Percentiles rank a stretch among this genome's conserved stretches.
phyloP scores from a whole-genome alignment of 805 yeast species.

The Teunomyces gatunensis region DNA sequence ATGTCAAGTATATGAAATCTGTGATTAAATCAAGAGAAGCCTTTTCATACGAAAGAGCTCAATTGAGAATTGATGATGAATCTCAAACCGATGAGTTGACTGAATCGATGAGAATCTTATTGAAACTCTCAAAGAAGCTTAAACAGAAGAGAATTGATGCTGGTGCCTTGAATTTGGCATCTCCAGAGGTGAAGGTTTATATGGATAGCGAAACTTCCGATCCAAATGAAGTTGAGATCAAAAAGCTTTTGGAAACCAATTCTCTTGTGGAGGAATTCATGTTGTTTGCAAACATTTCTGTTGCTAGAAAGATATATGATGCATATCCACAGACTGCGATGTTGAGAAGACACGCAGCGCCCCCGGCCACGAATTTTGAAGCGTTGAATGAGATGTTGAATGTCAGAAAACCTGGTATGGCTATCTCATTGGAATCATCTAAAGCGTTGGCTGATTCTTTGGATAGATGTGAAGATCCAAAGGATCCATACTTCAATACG shows the following conservation, averaged over 20 bases:
- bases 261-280: constrained; percentile 97
- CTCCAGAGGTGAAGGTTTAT: constrained; percentile 97
- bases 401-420: constrained; percentile 66
- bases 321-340: constrained; percentile 97
- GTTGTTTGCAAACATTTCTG: constrained; percentile 95
- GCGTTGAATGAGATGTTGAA: constrained; percentile 83
- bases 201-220: constrained; percentile 97
- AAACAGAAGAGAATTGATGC: constrained; percentile 85
- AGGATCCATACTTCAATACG: constrained; percentile 90
- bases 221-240: constrained; percentile 93
- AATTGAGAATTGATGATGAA: constrained; percentile 79
- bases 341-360: constrained; percentile 97
- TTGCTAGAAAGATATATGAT: constrained; percentile 87
- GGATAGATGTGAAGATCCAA: constrained; percentile 78
- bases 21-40: constrained; percentile 91
- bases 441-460: constrained; percentile 90
- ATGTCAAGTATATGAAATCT: constrained; percentile 78
- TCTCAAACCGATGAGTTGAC: constrained; percentile 80
- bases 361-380: constrained; percentile 93
- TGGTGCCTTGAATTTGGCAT: constrained; percentile 94
- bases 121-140: constrained; percentile 76
- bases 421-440: constrained; percentile 78
- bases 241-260: constrained; percentile 83
- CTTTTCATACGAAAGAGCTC: constrained; percentile 92
- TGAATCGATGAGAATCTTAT: constrained; percentile 78